Evolutionary conservation across 2,329 filamentous ascomycete species (phyloP).

Genomic region (Ascochyta koolunga): DNA sequence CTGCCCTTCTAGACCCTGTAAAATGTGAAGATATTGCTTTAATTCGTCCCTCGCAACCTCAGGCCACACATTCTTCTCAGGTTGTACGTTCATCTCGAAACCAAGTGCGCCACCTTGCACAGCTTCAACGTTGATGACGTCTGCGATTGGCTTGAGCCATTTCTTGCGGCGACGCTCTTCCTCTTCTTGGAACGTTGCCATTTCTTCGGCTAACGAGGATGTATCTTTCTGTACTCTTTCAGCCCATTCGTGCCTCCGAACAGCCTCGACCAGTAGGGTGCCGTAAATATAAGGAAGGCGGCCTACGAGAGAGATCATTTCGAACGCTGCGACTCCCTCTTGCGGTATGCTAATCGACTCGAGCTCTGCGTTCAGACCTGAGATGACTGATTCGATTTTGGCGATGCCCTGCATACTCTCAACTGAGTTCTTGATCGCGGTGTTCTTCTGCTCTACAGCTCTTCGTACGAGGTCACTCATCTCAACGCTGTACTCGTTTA

Average conservation of each 20-base stretch:
- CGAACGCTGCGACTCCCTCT: conserved; percentile 79
- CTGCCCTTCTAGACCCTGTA: conserved; percentile 71
- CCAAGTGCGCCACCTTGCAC: conserved; percentile 73
- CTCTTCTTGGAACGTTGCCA: conserved; percentile 90
- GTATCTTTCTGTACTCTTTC: conserved; percentile 91
- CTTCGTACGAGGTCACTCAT: conserved; percentile 61
- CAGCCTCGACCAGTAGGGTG: conserved; percentile 82
- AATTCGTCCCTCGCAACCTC: conserved; percentile 76
- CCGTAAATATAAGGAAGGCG: conserved; percentile 89
- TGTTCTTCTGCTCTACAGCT: conserved; percentile 68
- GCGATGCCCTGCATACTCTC: conserved; percentile 84
- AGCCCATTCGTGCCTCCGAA: conserved; percentile 84
- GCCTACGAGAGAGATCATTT: conserved; percentile 78
- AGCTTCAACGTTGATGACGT: conserved; percentile 70
- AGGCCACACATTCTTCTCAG: conserved; percentile 83
- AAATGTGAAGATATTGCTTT: conserved; percentile 70
- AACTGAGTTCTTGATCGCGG: conserved; percentile 68
- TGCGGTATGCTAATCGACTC: conserved; percentile 73
- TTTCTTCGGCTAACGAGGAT: conserved; percentile 85
- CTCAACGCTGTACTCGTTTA: conserved; percentile 63
- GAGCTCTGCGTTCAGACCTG: conserved; percentile 74
- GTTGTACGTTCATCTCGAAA: conserved; percentile 83
- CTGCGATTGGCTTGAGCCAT: conserved; percentile 86
- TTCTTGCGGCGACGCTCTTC: conserved; percentile 86
- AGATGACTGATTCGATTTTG: conserved; percentile 76